Conservation (phyloP, 1,139 yeast genomes). For the Yamadazyma atmosphaerica region DNA sequence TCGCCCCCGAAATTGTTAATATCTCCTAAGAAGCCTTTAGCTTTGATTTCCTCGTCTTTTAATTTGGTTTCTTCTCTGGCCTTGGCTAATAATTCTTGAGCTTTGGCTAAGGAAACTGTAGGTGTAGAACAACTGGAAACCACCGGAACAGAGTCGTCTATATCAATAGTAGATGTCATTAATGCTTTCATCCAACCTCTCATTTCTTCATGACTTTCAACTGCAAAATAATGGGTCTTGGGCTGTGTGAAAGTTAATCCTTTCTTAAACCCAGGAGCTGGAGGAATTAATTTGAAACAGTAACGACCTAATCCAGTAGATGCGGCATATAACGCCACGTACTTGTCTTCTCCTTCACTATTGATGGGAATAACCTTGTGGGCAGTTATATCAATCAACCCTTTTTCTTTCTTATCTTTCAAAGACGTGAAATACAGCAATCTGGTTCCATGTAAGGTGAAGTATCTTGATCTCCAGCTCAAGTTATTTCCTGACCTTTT, state of each 20-base stretch:
- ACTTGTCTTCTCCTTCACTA: slow-evolving; percentile 61
- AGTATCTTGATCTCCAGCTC: slow-evolving; percentile 91
- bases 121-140: slow-evolving; percentile 95
- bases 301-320: slow-evolving; percentile 90
- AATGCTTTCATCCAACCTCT: slow-evolving; percentile 93
- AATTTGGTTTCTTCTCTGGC: slow-evolving; percentile 72
- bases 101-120: slow-evolving; percentile 81
- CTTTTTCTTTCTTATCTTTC: slow-evolving; percentile 82
- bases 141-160: slow-evolving; percentile 90
- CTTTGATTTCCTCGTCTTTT: slow-evolving; percentile 56
- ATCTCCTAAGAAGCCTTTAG: slow-evolving; percentile 29
- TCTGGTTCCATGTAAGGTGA: slow-evolving; percentile 89
- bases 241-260: slow-evolving; percentile 97
- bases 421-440: slow-evolving; percentile 83
- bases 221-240: slow-evolving; percentile 93
- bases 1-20: slow-evolving; percentile 28
- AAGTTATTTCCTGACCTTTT: slow-evolving; percentile 80
- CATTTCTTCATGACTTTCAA: slow-evolving; percentile 88
- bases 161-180: slow-evolving; percentile 93
- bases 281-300: slow-evolving; percentile 92
- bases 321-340: slow-evolving; percentile 85
- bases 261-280: slow-evolving; percentile 95
- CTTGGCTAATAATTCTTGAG: slow-evolving; percentile 81
- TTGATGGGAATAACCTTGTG: slow-evolving; percentile 75
- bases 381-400: slow-evolving; percentile 92